A percentile compares a stretch with the other conserved stretches of the same genome.
Conservation (phyloP, 768 basidiomycete genomes). For the Panellus pusillus region DNA sequence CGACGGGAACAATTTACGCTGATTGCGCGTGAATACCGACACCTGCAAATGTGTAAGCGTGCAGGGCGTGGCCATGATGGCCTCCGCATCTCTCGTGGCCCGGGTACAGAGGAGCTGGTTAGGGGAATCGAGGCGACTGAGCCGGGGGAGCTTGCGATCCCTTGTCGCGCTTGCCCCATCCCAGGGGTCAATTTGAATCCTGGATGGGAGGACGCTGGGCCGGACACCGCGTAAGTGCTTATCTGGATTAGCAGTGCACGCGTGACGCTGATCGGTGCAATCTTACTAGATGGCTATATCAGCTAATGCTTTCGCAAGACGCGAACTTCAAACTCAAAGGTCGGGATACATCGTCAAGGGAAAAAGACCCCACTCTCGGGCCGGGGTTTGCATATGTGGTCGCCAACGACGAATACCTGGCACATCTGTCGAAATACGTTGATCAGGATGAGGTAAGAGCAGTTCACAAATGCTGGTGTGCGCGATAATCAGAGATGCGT, state of each 20-base stretch:
- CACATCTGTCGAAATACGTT: background rate
- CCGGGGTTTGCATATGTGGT: slow-evolving; percentile 19
- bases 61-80: slow-evolving; percentile 9
- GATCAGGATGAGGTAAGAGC: background rate
- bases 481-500: background rate
- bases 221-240: slow-evolving; percentile 9
- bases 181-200: slow-evolving; percentile 16
- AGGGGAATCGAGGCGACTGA: background rate
- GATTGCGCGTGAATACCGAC: slow-evolving; percentile 19
- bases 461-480: too few species aligned
- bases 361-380: slow-evolving; percentile 23
- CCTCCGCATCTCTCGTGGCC: too few species aligned
- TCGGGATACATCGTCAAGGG: too few species aligned
- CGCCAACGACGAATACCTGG: slow-evolving; percentile 5
- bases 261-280: background rate
- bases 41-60: slow-evolving; percentile 12
- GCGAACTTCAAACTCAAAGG: too few species aligned
- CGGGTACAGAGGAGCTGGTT: background rate
- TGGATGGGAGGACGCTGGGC: slow-evolving; percentile 7
- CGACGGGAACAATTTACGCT: slow-evolving; percentile 1
- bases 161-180: slow-evolving; percentile 18
- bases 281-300: slow-evolving; percentile 11
- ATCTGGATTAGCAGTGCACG: too few species aligned
- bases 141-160: slow-evolving; percentile 2
- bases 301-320: slow-evolving; percentile 9